Evolutionary conservation across 768 basidiomycete species (phyloP).

Genomic region (Suillus decipiens): DNA sequence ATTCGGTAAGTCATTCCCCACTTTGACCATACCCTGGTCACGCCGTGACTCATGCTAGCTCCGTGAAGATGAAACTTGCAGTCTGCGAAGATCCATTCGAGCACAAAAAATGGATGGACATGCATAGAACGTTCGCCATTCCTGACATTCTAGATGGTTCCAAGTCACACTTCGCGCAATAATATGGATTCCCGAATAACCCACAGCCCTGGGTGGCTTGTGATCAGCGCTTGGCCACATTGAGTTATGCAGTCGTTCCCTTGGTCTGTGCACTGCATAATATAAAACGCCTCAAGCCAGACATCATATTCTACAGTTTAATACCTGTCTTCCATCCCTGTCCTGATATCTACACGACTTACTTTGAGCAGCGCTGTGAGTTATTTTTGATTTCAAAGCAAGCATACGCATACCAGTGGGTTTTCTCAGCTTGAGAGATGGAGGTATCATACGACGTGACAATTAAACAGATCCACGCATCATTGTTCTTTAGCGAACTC

Average conservation of each 20-base stretch:
- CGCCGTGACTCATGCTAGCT: neutral
- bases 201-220: neutral
- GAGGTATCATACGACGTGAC: neutral
- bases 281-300: too few species aligned
- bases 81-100: neutral
- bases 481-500: neutral
- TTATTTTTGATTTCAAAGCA: neutral
- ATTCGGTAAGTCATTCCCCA: neutral
- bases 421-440: neutral
- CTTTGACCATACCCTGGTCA: neutral
- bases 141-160: neutral
- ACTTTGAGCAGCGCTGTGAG: neutral
- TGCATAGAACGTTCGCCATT: neutral
- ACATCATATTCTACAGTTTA: too few species aligned
- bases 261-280: too few species aligned
- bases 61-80: neutral
- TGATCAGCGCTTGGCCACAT: neutral
- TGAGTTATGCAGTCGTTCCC: too few species aligned
- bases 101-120: neutral
- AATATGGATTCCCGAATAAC: neutral
- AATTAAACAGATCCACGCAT: neutral
- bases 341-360: neutral
- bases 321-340: too few species aligned
- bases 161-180: neutral
- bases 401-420: neutral